Percentiles rank a stretch among this genome's conserved stretches.
phyloP scores from a whole-genome alignment of 2,329 filamentous ascomycete species.

The Malbranchea cinnamomea region DNA sequence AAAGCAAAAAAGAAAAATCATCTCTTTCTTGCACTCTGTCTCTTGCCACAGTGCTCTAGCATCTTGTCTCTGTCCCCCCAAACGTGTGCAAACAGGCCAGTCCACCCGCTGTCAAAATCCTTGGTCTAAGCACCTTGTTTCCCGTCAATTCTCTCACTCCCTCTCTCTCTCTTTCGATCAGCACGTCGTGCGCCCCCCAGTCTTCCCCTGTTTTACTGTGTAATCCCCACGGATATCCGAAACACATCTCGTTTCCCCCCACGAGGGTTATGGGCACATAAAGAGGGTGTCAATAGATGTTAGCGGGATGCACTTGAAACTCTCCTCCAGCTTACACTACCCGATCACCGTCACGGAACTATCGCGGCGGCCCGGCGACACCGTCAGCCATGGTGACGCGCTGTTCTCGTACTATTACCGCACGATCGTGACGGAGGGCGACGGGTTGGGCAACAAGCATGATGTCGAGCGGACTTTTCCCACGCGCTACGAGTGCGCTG shows the following conservation, averaged over 20 bases:
- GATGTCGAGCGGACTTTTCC: slow-evolving; percentile 56
- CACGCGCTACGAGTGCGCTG: slow-evolving; percentile 67
- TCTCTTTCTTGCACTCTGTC: no score
- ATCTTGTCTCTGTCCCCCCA: no score
- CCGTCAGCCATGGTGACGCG: slow-evolving; percentile 58
- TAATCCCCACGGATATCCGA: neutral
- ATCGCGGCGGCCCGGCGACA: slow-evolving; percentile 59
- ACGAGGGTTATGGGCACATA: neutral
- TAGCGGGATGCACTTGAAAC: slow-evolving; percentile 32
- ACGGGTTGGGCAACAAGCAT: slow-evolving; percentile 60
- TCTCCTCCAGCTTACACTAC: slow-evolving; percentile 56
- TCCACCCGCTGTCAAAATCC: no score
- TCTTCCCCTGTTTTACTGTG: no score
- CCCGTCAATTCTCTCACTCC: no score
- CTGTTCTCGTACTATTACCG: slow-evolving; percentile 81
- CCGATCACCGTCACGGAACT: slow-evolving; percentile 85
- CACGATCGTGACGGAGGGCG: slow-evolving; percentile 50
- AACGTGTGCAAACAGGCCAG: no score
- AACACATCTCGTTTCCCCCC: neutral
- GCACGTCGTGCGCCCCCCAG: no score
- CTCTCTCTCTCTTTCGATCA: no score
- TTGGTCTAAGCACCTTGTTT: no score
- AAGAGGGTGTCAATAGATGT: no score
- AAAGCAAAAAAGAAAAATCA: no score
- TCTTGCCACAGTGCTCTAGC: no score